A percentile compares a stretch with the other conserved stretches of the same genome.
Conservation (phyloP, 331 rosid genomes). For the Quercus tomentella region DNA sequence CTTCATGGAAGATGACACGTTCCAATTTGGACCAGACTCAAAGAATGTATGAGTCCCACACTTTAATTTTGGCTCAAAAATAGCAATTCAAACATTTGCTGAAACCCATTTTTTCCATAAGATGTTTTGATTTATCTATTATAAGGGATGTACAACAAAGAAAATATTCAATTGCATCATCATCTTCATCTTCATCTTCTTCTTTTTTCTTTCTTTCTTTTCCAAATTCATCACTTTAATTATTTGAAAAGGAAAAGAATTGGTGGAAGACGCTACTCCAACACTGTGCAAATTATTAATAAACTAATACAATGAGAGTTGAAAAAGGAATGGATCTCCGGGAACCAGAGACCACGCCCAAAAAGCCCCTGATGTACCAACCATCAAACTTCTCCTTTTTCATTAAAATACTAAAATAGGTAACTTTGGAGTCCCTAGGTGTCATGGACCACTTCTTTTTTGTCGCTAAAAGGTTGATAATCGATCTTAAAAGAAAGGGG, state of each 20-base stretch:
- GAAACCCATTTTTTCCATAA: too few species aligned
- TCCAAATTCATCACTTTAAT: not conserved
- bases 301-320: not conserved
- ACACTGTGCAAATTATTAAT: not conserved
- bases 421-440: not conserved
- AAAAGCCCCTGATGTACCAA: conserved; percentile 10
- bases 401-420: not conserved
- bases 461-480: not conserved
- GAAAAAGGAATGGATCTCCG: conserved; percentile 1
- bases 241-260: not conserved
- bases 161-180: too few species aligned
- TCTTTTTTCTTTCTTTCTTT: not conserved
- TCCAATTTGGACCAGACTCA: too few species aligned
- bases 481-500: not conserved
- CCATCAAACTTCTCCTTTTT: not conserved
- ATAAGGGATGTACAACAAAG: too few species aligned
- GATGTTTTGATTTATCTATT: too few species aligned
- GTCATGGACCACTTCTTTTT: not conserved
- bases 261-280: not conserved
- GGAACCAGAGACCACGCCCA: conserved; percentile 33
- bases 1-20: too few species aligned
- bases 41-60: too few species aligned
- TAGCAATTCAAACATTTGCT: too few species aligned
- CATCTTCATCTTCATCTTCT: not conserved
- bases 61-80: too few species aligned